Conservation (phyloP, 148 eudicot species). For the Chenopodium suecicum region DNA sequence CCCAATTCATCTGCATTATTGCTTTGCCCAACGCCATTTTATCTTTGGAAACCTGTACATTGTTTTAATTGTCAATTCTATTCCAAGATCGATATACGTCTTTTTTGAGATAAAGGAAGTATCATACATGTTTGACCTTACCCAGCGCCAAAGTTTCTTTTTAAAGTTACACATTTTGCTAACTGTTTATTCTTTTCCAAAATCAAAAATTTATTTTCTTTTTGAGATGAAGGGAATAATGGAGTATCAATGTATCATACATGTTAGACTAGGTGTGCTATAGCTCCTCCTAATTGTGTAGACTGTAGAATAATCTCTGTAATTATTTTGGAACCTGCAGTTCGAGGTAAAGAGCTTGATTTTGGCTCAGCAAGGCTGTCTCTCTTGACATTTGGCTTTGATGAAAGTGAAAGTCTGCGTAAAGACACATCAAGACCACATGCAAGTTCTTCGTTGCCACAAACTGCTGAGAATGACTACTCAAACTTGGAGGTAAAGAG, state of each 20-base stretch:
- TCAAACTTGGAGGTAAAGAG: constrained; percentile 39
- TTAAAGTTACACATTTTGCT: not conserved
- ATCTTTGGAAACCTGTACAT: not conserved
- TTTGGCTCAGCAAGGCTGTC: constrained; percentile 50
- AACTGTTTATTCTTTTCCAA: not conserved
- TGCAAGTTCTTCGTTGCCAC: constrained; percentile 41
- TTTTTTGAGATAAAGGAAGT: not conserved
- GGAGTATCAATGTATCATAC: not conserved
- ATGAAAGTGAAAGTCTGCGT: constrained; percentile 44
- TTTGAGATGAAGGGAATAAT: not conserved
- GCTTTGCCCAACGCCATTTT: not conserved
- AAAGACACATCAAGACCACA: constrained; percentile 43
- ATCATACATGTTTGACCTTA: not conserved
- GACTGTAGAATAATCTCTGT: not conserved
- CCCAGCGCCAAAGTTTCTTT: not conserved
- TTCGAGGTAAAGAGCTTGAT: constrained; percentile 53
- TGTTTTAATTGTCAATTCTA: not conserved
- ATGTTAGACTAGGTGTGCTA: not conserved
- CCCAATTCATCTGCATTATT: not conserved
- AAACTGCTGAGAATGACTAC: constrained; percentile 49
- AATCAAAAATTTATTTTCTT: not conserved
- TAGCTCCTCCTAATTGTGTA: not conserved
- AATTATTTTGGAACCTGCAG: constrained; percentile 40
- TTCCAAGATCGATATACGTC: not conserved
- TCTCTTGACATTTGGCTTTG: constrained; percentile 35